Percentiles rank a stretch among this genome's conserved stretches.
Conservation (phyloP, 2,329 filamentous ascomycete species). For the Exophiala sp. region DNA sequence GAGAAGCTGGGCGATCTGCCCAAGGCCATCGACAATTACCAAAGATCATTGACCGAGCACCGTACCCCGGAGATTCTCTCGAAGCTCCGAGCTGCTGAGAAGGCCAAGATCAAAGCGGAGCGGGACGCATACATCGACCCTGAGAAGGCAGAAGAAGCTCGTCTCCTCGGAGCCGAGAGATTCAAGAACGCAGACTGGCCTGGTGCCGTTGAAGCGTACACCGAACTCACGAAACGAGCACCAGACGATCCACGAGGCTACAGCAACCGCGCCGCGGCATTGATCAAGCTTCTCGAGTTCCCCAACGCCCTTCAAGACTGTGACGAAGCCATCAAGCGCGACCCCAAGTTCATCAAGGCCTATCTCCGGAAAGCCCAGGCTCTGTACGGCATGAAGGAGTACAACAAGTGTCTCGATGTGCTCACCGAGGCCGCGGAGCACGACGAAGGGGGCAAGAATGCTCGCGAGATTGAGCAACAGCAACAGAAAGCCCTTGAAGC, state of each 20-base stretch:
- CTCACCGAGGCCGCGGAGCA: slow-evolving; percentile 74
- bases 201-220: slow-evolving; percentile 86
- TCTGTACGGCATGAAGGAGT: slow-evolving; percentile 95
- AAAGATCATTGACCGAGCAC: slow-evolving; percentile 91
- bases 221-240: slow-evolving; percentile 92
- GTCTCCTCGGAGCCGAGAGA: slow-evolving; percentile 88
- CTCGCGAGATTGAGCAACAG: slow-evolving; percentile 86
- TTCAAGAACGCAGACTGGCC: slow-evolving; percentile 98
- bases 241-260: slow-evolving; percentile 90
- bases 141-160: slow-evolving; percentile 87
- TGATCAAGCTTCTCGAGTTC: slow-evolving; percentile 95
- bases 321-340: slow-evolving; percentile 81
- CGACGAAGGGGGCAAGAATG: slow-evolving; percentile 73
- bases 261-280: slow-evolving; percentile 93
- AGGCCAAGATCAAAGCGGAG: slow-evolving; percentile 69
- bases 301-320: slow-evolving; percentile 90
- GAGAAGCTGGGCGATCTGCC: slow-evolving; percentile 79
- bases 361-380: slow-evolving; percentile 96
- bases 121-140: slow-evolving; percentile 81
- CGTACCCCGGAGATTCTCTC: slow-evolving; percentile 87
- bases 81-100: slow-evolving; percentile 88
- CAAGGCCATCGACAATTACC: slow-evolving; percentile 80
- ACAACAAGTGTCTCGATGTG: slow-evolving; percentile 86
- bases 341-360: slow-evolving; percentile 86
- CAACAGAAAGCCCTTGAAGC: slow-evolving; percentile 85